phyloP scores from a whole-genome alignment of 1,284 basidiomycete species.

The Vanrija humicola region DNA sequence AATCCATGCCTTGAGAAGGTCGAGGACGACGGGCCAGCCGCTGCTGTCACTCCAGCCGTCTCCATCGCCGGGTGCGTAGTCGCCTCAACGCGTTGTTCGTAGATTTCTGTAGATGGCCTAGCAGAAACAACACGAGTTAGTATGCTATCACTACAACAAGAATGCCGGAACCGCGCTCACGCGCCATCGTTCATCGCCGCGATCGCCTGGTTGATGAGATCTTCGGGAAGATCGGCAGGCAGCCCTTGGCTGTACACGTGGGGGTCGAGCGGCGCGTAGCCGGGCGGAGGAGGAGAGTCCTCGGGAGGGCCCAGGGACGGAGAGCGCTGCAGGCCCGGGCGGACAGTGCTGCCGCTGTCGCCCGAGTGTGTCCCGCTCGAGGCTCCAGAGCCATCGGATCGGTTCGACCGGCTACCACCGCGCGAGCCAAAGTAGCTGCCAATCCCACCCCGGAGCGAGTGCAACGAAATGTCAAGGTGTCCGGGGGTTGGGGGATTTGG shows the following conservation, averaged over 20 bases:
- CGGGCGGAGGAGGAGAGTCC: constrained; percentile 40
- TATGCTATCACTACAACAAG: background rate
- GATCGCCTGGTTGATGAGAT: constrained; percentile 48
- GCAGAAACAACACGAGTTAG: background rate
- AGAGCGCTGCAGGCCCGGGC: constrained; percentile 3
- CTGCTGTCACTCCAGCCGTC: too few species aligned
- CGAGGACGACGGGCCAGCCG: too few species aligned
- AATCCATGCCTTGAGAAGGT: too few species aligned
- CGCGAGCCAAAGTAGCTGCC: constrained; percentile 34
- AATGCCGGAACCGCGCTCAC: constrained; percentile 7
- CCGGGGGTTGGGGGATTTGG: constrained; percentile 57
- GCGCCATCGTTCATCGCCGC: constrained; percentile 38
- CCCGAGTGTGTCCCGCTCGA: background rate
- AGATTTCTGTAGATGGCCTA: too few species aligned
- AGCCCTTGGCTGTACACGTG: constrained; percentile 47
- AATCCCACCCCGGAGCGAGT: constrained; percentile 36
- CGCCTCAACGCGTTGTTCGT: too few species aligned
- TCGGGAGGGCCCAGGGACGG: constrained; percentile 15
- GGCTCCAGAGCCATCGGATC: too few species aligned
- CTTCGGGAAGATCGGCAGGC: constrained; percentile 48
- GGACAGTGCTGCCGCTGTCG: constrained; percentile 1
- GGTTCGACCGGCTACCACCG: too few species aligned
- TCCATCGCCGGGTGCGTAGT: too few species aligned
- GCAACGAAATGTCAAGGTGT: constrained; percentile 54
- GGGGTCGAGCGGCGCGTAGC: constrained; percentile 49